Evolutionary conservation across 257 asterid genomes (phyloP).

Genomic region (Solanum habrochaites): DNA sequence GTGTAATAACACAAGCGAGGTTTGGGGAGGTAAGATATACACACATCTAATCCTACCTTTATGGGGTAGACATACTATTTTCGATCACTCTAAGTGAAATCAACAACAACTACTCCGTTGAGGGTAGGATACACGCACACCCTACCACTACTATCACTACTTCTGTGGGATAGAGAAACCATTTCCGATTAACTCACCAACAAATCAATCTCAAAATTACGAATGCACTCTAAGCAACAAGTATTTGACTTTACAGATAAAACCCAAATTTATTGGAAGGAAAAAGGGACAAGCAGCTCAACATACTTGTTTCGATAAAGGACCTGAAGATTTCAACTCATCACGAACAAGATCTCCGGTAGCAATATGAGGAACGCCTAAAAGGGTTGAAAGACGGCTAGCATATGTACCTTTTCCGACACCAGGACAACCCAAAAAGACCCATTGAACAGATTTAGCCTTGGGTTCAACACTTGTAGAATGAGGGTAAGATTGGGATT

Average conservation of each 20-base stretch:
- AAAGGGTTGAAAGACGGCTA: constrained; percentile 72
- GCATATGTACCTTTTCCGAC: constrained; percentile 98
- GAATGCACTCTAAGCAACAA: neutral
- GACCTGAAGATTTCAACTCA: constrained; percentile 62
- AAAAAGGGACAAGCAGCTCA: neutral
- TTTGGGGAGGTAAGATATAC: neutral
- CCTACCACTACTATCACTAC: neutral
- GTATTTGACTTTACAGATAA: neutral
- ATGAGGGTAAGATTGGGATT: constrained; percentile 12
- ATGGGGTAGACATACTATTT: too few relatives aligned
- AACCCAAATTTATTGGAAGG: neutral
- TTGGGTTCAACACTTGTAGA: constrained; percentile 38
- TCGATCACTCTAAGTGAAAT: too few relatives aligned
- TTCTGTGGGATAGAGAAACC: neutral
- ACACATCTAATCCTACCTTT: too few relatives aligned
- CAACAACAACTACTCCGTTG: too few relatives aligned
- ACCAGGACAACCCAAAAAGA: constrained; percentile 91
- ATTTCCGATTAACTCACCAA: neutral
- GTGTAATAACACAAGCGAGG: neutral
- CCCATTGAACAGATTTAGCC: constrained; percentile 75
- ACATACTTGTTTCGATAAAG: constrained; percentile 60
- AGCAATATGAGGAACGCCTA: constrained; percentile 93
- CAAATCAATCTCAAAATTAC: neutral
- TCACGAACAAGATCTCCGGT: constrained; percentile 99
- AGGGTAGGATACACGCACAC: neutral